Evolutionary conservation across 192 early-diverging fungal genomes (phyloP).

Genomic region (Coemansia sp.): DNA sequence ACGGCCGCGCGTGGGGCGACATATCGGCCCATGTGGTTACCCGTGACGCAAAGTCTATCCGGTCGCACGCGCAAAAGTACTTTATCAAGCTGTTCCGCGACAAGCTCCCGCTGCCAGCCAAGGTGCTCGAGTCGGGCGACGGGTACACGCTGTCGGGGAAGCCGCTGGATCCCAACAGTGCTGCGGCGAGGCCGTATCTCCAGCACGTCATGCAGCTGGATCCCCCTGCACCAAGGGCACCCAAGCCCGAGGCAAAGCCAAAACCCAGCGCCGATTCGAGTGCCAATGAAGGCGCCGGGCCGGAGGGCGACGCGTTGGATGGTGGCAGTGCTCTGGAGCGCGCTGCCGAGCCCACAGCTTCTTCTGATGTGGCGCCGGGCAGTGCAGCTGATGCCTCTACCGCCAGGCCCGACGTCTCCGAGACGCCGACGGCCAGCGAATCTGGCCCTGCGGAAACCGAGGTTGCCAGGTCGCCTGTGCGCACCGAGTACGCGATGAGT

Average conservation of each 20-base stretch:
- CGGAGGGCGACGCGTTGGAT: too few species aligned
- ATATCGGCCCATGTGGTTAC: conserved; percentile 74
- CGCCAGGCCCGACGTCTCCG: not conserved
- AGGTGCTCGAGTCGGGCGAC: conserved; percentile 66
- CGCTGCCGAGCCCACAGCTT: not conserved
- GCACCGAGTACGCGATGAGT: conserved; percentile 50
- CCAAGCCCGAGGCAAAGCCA: not conserved
- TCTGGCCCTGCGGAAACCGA: not conserved
- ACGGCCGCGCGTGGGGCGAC: conserved; percentile 77
- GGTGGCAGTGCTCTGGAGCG: not conserved
- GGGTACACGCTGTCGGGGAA: conserved; percentile 81
- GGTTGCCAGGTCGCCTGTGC: conserved; percentile 17
- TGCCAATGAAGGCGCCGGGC: too few species aligned
- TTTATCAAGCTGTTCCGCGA: conserved; percentile 89
- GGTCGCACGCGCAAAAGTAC: conserved; percentile 89
- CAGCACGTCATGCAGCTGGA: conserved; percentile 51
- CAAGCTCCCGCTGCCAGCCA: conserved; percentile 73
- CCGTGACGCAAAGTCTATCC: conserved; percentile 76
- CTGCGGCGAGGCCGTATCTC: conserved; percentile 79
- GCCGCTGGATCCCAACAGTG: conserved; percentile 84
- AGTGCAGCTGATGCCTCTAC: not conserved
- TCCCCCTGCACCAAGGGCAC: conserved; percentile 10
- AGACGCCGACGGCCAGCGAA: not conserved
- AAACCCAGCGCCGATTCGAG: not conserved
- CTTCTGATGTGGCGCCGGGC: not conserved